Evolutionary conservation across 768 basidiomycete species (phyloP), one percentile per base, ranked within the genome.

Genomic region (Boletus speciosus): DNA sequence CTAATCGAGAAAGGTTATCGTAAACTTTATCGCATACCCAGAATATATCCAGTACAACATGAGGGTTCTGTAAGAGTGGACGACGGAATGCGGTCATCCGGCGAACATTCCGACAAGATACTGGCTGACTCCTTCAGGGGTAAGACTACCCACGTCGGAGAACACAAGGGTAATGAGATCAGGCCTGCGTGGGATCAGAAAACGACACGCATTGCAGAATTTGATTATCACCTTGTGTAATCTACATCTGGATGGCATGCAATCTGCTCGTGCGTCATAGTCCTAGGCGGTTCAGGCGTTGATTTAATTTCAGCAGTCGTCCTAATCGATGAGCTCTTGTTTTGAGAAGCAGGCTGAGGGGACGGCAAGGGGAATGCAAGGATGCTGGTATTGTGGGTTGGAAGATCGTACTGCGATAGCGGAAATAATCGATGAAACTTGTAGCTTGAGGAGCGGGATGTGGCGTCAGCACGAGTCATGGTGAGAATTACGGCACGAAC

Each of bases 351-450:
- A 51, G 41, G 16, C n/a, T 16, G 56, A 27, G 58, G 38, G 57
- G 58, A 45, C 14, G 74, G 65, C 51, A 76, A 68, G 15, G 86
- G 79, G 74, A 92, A 85, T 51, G 88, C 82, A 61, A 92, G 79
- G 61, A 91, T 82, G 67, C 77, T 78, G 55, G 87, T 76, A 71
- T 86, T 86, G 71, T 91, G 82, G 55, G 85, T 90, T 39, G 91
- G 91, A 38, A 94, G 79, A 77, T 94, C 90, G 67, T 90, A 88
- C 66, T 92, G 90, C 60, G 90, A 92, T 74, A 93, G 74, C 54
- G 95, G 95, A 76, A 97, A 98, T 63, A 95, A 78, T 58, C 96
- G 88, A 69, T 96, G 90, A 71, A 98, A 98, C 76, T 98, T 98
- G 81, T 95, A 98, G 70, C 92, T 93, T 72, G 58, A 56, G 57